A percentile compares a stretch with the other conserved stretches of the same genome.
Evolutionary conservation across 2,329 filamentous ascomycete species (phyloP).

Genomic region (Fusarium subtropicale): DNA sequence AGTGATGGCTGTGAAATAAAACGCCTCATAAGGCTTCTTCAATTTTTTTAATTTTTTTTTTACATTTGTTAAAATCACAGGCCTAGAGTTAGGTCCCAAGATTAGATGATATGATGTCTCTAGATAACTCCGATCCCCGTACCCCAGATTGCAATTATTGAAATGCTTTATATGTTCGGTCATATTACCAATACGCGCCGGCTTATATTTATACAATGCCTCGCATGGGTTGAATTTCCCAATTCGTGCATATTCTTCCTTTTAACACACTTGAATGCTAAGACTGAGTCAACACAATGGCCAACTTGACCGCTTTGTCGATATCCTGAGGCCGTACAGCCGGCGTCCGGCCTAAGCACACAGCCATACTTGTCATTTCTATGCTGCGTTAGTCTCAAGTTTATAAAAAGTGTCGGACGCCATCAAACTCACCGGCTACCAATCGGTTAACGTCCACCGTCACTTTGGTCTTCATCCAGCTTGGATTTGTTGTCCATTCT

Average conservation of each 20-base stretch:
- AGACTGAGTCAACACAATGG: constrained; percentile 33
- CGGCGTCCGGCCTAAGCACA: constrained; percentile 56
- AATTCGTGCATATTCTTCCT: neutral
- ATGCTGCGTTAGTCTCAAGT: constrained; percentile 5
- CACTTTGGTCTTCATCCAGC: constrained; percentile 50
- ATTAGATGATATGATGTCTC: neutral
- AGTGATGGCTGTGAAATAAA: neutral
- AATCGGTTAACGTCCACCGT: constrained; percentile 52
- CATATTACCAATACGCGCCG: neutral
- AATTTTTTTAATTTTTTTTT: neutral
- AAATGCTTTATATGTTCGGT: neutral
- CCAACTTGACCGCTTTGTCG: constrained; percentile 45
- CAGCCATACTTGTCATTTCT: constrained; percentile 53
- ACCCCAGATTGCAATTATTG: neutral
- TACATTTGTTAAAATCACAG: neutral
- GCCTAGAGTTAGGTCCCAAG: neutral
- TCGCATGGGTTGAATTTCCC: neutral
- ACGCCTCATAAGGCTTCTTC: constrained; percentile 20
- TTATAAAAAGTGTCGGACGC: too few relatives aligned
- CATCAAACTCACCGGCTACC: constrained; percentile 49
- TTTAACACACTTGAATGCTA: neutral
- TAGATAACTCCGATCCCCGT: neutral
- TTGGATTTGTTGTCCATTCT: constrained; percentile 31
- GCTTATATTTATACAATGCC: neutral
- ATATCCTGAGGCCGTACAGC: constrained; percentile 56